Conservation (phyloP, 768 basidiomycete genomes). For the Wakefieldia striispora region DNA sequence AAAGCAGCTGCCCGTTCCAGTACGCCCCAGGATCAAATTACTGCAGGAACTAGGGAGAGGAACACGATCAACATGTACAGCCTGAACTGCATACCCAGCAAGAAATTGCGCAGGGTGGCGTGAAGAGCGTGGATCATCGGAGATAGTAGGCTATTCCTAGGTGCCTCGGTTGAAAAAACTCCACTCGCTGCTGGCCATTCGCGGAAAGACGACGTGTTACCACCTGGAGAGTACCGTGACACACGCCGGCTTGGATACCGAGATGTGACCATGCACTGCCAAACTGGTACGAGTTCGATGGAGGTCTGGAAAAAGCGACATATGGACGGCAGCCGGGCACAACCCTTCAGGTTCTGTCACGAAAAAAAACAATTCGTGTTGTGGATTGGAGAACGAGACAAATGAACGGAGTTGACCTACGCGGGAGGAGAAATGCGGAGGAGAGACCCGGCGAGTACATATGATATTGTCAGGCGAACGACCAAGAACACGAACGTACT, state of each 20-base stretch:
- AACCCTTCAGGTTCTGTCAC: background rate
- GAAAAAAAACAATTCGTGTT: background rate
- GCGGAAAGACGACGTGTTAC: constrained; percentile 9
- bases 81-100: constrained; percentile 44
- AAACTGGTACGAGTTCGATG: constrained; percentile 12
- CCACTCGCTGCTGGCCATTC: constrained; percentile 4
- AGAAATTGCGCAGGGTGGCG: constrained; percentile 50
- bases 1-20: constrained; percentile 16
- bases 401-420: no score
- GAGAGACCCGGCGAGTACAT: no score
- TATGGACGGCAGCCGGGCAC: background rate
- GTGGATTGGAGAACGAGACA: no score
- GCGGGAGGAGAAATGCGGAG: no score
- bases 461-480: no score
- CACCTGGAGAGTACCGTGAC: background rate
- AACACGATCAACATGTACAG: constrained; percentile 4
- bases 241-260: background rate
- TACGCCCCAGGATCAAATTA: constrained; percentile 10
- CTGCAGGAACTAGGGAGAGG: constrained; percentile 9
- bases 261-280: background rate
- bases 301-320: constrained; percentile 1
- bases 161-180: constrained; percentile 1
- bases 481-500: no score
- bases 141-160: constrained; percentile 29
- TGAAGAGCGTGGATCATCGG: constrained; percentile 35